Evolutionary conservation across 495 filamentous ascomycete genomes (phyloP).

Genomic region (Talaromyces thailandensis): DNA sequence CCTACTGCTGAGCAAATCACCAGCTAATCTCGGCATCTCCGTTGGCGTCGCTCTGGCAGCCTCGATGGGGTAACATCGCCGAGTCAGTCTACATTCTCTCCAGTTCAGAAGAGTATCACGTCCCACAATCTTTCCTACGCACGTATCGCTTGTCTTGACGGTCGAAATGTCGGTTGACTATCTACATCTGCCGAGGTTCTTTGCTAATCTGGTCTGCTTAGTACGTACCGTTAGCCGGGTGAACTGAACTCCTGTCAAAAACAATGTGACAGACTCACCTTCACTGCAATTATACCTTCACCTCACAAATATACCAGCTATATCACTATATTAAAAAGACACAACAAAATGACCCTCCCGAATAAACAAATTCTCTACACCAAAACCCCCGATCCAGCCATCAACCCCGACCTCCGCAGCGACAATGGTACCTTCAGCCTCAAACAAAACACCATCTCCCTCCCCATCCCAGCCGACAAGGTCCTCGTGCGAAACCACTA

Average conservation of each 20-base stretch:
- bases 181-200: neutral
- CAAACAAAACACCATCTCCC: conserved; percentile 33
- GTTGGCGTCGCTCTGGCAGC: neutral
- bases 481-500: conserved; percentile 58
- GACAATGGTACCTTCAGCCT: conserved; percentile 46
- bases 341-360: conserved; percentile 16
- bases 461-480: conserved; percentile 45
- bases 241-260: neutral
- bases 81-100: neutral
- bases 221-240: neutral
- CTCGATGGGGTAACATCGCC: neutral
- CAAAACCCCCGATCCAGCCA: conserved; percentile 27
- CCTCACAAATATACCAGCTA: neutral
- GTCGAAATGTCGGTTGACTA: neutral
- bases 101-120: neutral
- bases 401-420: conserved; percentile 26
- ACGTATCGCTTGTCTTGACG: neutral
- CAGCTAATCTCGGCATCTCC: neutral
- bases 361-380: conserved; percentile 36
- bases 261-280: neutral
- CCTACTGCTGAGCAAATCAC: neutral
- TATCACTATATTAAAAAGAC: neutral
- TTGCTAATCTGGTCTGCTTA: neutral
- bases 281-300: neutral
- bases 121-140: neutral